These are phyloP conservation scores for Euphorbia celastroides DNA, from an alignment of 441 rosid species.

Conservation along the genomic window DNA sequence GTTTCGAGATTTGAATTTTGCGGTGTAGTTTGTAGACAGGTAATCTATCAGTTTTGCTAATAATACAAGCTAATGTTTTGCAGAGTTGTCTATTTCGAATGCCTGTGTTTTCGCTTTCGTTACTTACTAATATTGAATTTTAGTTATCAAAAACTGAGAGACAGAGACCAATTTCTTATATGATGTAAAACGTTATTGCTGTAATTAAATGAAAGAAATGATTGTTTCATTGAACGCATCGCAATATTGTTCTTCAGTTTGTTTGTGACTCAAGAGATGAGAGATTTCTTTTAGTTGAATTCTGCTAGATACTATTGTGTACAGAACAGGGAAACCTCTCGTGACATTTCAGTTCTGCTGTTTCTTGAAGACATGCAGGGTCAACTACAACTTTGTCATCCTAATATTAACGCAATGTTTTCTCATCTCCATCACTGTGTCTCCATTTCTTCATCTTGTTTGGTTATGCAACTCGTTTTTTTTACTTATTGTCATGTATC, in stretches of 20 bases:
- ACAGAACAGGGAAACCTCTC: background rate
- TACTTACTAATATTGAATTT: no score
- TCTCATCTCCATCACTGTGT: background rate
- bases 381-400: background rate
- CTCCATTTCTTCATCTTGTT: no score
- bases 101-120: background rate
- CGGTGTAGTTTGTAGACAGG: background rate
- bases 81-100: background rate
- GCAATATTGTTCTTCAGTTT: no score
- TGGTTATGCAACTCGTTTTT: conserved; percentile 39
- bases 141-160: no score
- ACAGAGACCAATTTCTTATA: no score
- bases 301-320: background rate
- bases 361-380: background rate
- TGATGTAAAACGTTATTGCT: no score
- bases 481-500: background rate
- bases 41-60: background rate
- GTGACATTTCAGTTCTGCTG: background rate
- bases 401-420: background rate
- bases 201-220: no score
- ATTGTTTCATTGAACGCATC: no score
- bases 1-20: background rate
- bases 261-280: background rate
- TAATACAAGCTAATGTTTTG: background rate
- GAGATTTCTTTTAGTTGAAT: background rate